These are phyloP conservation scores for Myriosclerotinia curreyana DNA, from an alignment of 2,329 filamentous ascomycete species.

Conservation along the genomic window DNA sequence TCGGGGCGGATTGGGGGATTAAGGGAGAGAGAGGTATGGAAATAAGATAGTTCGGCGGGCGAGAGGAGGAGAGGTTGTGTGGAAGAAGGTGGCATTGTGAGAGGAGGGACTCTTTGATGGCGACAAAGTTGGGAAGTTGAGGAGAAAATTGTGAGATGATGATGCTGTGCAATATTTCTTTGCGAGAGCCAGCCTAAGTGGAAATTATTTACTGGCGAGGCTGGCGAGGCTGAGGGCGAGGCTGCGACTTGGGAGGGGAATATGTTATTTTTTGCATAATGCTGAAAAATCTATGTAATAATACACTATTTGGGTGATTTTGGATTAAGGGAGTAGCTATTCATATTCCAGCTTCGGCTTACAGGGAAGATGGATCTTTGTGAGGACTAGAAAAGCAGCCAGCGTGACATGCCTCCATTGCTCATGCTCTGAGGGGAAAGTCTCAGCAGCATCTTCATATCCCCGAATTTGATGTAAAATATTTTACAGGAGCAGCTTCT, in stretches of 20 bases:
- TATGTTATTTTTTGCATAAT: not conserved
- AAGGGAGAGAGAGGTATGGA: conserved; percentile 81
- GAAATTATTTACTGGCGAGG: conserved; percentile 24
- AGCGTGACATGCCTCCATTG: conserved; percentile 19
- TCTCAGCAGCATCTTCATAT: conserved; percentile 17
- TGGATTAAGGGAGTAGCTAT: too few relatives aligned
- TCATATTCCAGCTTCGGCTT: not conserved
- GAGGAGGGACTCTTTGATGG: not conserved
- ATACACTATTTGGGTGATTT: not conserved
- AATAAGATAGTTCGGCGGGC: conserved; percentile 92
- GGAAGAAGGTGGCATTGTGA: conserved; percentile 51
- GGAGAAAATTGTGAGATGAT: conserved; percentile 1
- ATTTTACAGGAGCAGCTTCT: conserved; percentile 3
- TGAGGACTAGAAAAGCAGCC: conserved; percentile 18
- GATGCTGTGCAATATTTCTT: conserved; percentile 17
- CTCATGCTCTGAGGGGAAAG: conserved; percentile 16
- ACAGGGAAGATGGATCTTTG: not conserved
- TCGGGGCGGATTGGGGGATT: conserved; percentile 85
- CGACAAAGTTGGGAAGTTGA: not conserved
- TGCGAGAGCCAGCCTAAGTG: conserved; percentile 9
- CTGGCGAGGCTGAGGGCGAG: conserved; percentile 5
- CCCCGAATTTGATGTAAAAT: conserved; percentile 9
- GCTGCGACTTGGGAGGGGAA: not conserved
- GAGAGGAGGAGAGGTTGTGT: conserved; percentile 74
- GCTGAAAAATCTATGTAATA: not conserved